Evolutionary conservation across 2,329 filamentous ascomycete species (phyloP).

Genomic region (Dactylonectria macrodidyma): DNA sequence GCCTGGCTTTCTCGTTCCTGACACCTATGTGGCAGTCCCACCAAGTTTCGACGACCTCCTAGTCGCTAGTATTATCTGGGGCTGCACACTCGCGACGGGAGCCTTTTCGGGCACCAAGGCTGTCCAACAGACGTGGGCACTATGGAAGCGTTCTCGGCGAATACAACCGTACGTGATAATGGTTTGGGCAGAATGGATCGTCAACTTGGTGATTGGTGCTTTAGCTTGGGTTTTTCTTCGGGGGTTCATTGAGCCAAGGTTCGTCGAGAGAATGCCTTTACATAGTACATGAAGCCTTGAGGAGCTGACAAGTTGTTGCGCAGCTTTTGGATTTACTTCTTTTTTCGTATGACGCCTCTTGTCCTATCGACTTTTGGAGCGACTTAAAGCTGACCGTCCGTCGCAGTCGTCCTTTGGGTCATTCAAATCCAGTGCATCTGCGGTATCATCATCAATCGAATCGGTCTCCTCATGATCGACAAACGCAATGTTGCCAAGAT

Average conservation of each 20-base stretch:
- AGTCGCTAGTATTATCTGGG: slow-evolving; percentile 19
- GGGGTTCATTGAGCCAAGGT: slow-evolving; percentile 35
- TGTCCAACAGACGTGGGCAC: slow-evolving; percentile 4
- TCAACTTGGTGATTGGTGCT: slow-evolving; percentile 6
- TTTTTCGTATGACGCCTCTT: slow-evolving; percentile 4
- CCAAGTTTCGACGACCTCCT: slow-evolving; percentile 4
- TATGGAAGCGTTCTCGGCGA: background rate
- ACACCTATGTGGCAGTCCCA: slow-evolving; percentile 1
- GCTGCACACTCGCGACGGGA: slow-evolving; percentile 2
- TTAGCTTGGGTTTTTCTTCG: slow-evolving; percentile 12
- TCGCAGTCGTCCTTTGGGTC: slow-evolving; percentile 17
- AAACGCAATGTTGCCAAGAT: too few species aligned
- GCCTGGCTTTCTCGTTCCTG: slow-evolving; percentile 16
- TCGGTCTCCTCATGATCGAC: too few species aligned
- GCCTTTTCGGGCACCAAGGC: slow-evolving; percentile 10
- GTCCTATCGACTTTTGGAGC: too few species aligned
- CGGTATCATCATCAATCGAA: slow-evolving; percentile 49
- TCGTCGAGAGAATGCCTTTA: slow-evolving; percentile 2
- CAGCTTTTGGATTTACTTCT: slow-evolving; percentile 38
- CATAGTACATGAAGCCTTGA: too few species aligned
- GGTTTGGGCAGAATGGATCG: slow-evolving; percentile 17
- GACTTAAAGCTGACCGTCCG: too few species aligned
- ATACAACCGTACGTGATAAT: slow-evolving; percentile 4
- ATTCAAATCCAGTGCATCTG: slow-evolving; percentile 55
- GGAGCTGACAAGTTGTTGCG: too few species aligned